Conservation (phyloP, 2,329 filamentous ascomycete genomes). For the Fusarium papillatum region DNA sequence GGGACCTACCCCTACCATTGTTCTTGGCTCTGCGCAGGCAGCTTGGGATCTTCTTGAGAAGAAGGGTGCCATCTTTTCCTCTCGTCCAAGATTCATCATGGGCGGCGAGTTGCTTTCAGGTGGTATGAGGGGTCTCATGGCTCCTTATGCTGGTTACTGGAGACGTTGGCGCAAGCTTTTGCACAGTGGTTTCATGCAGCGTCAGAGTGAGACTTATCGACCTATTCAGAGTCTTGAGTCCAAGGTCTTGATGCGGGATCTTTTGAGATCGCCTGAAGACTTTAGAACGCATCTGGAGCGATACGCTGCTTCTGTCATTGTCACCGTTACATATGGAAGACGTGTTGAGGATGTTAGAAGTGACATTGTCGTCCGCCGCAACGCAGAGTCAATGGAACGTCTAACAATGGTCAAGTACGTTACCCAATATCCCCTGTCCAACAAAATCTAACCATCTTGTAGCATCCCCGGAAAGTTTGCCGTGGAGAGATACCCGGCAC, state of each 20-base stretch:
- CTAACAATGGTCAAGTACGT: conserved; percentile 58
- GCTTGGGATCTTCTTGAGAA: conserved; percentile 60
- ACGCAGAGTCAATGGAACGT: conserved; percentile 57
- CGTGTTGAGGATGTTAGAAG: conserved; percentile 45
- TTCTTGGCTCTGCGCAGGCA: conserved; percentile 57
- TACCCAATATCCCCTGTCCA: background rate
- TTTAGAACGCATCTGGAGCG: conserved; percentile 44
- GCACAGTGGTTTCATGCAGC: conserved; percentile 58
- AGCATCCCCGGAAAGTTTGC: conserved; percentile 49
- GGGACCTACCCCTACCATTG: conserved; percentile 56
- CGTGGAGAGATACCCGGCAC: conserved; percentile 55
- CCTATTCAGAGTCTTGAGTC: conserved; percentile 57
- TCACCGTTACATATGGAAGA: conserved; percentile 57
- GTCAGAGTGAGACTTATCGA: conserved; percentile 57
- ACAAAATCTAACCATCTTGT: accelerated
- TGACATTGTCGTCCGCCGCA: conserved; percentile 53
- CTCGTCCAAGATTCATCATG: conserved; percentile 60
- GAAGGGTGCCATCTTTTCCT: conserved; percentile 58
- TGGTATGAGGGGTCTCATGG: conserved; percentile 58
- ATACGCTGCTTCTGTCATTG: conserved; percentile 56
- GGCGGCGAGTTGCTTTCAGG: conserved; percentile 57
- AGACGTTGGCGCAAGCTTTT: conserved; percentile 58
- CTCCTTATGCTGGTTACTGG: conserved; percentile 58
- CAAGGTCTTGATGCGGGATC: conserved; percentile 54
- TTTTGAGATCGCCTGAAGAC: conserved; percentile 45